phyloP scores from a whole-genome alignment of 208 protist species.

The Wallacemonas sp. region DNA sequence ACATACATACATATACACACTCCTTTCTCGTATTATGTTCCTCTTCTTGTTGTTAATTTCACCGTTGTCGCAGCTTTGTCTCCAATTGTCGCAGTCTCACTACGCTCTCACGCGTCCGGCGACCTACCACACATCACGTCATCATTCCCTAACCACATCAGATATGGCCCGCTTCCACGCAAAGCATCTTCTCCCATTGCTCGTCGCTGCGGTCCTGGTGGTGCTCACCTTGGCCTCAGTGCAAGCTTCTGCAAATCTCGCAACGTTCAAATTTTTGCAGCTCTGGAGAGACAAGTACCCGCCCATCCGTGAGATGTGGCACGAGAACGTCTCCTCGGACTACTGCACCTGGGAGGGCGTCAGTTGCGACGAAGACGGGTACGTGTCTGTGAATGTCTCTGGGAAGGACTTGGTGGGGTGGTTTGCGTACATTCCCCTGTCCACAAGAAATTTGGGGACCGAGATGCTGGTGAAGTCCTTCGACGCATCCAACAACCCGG shows the following conservation, averaged over 20 bases:
- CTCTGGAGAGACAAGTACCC: not conserved
- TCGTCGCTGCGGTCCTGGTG: not conserved
- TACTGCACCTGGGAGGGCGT: conserved; percentile 22
- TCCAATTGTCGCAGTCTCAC: too few species aligned
- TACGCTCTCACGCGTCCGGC: too few species aligned
- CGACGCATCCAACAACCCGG: conserved; percentile 23
- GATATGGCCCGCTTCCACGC: not conserved
- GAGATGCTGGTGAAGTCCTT: conserved; percentile 14
- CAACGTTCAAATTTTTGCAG: not conserved
- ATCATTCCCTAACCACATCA: too few species aligned
- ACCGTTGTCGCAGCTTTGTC: not conserved
- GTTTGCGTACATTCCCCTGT: too few species aligned
- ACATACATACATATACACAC: too few species aligned
- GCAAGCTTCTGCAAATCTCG: not conserved
- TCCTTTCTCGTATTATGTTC: too few species aligned
- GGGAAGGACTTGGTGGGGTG: too few species aligned
- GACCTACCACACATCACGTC: too few species aligned
- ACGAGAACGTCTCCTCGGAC: not conserved
- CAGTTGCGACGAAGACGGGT: conserved; percentile 19
- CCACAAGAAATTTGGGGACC: not conserved
- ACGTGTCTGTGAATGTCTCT: conserved; percentile 15
- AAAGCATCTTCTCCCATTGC: not conserved
- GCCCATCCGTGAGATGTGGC: not conserved
- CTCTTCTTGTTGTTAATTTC: not conserved
- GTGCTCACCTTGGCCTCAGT: not conserved